These are phyloP conservation scores for Penicillium freii DNA, from an alignment of 2,329 filamentous ascomycete genomes.

Conservation along the genomic window DNA sequence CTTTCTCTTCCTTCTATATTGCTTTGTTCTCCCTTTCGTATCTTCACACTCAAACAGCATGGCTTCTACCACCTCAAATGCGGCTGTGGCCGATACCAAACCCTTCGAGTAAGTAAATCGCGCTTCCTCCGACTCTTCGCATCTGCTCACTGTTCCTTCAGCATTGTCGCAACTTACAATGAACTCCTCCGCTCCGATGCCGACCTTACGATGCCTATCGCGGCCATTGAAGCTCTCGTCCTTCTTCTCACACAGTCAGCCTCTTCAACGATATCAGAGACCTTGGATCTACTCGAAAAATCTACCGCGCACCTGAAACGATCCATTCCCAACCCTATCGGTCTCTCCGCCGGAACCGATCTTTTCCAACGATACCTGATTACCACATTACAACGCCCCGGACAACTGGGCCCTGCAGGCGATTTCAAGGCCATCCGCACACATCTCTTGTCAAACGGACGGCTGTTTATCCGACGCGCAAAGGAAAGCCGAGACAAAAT, in stretches of 20 bases:
- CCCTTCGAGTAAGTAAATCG: conserved; percentile 41
- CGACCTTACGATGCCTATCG: conserved; percentile 91
- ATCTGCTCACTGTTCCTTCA: conserved; percentile 28
- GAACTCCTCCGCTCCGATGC: conserved; percentile 66
- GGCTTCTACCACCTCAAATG: conserved; percentile 26
- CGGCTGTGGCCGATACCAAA: conserved; percentile 27
- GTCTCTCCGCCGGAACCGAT: conserved; percentile 88
- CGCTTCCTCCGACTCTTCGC: neutral
- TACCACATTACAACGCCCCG: conserved; percentile 61
- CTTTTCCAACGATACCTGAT: conserved; percentile 94
- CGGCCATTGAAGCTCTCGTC: conserved; percentile 88
- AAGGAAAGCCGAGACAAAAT: conserved; percentile 83
- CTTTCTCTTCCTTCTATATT: conserved; percentile 11
- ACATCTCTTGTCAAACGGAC: conserved; percentile 81
- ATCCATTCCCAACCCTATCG: conserved; percentile 82
- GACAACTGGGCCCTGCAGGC: conserved; percentile 51
- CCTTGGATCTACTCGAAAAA: conserved; percentile 76
- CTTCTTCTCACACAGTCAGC: conserved; percentile 76
- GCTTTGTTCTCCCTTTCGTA: conserved; percentile 8
- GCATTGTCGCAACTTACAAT: conserved; percentile 65
- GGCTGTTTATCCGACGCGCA: conserved; percentile 81
- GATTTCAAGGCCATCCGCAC: conserved; percentile 80
- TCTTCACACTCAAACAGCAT: conserved; percentile 23
- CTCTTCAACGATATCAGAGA: conserved; percentile 88
- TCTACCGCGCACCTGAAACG: conserved; percentile 75